Evolutionary conservation across 2,329 filamentous ascomycete species (phyloP), one percentile per base, ranked within the genome.

Genomic region (Ilyonectria mors-panacis): DNA sequence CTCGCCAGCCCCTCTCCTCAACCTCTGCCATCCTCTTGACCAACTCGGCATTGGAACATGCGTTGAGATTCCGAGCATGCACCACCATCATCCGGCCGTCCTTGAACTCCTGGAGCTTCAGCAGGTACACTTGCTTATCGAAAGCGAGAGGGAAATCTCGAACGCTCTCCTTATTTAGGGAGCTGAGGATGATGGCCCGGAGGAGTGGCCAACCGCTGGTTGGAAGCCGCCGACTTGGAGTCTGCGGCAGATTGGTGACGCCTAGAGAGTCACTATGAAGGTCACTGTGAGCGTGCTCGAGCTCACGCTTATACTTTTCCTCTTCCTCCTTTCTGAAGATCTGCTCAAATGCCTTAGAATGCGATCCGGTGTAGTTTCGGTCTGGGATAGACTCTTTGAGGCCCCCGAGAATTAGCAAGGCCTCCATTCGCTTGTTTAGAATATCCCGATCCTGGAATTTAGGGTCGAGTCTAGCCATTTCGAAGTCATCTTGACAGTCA

Each of bases 1-100:
- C 76, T 10, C 61, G 39, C 73, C 74, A 78, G 15, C 68, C 65
- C 17, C 69, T 48, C 13, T 55, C 50, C 53, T 71, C 71, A 8
- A 75, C 45, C 23, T 26, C 19, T 4, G 44, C 12, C 60, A 78
- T 51, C 21, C 70, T 59, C 30, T 48, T 64, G 19, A 65, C 30
- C 26, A 73, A 59, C 15, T 73, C 65, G 4, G 15, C 37, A 56
- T 30, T 53, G 19, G 68, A 61, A 35, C 70, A 70, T 13, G 55
- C 58, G 8, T 73, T 65, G 45, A 70, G 44, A 28, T 66, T 63
- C 2, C 45, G 53, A 13, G 19, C 13, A 2, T n/a, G 13, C 30
- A 8, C 53, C 30, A 21, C 68, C 59, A 9, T 21, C 37, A 15
- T 47, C 37, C 37, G n/a, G 21, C 12, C 17, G 23, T 56, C 53